phyloP scores from a whole-genome alignment of 2,329 filamentous ascomycete genomes.

The Aureobasidium sp. region DNA sequence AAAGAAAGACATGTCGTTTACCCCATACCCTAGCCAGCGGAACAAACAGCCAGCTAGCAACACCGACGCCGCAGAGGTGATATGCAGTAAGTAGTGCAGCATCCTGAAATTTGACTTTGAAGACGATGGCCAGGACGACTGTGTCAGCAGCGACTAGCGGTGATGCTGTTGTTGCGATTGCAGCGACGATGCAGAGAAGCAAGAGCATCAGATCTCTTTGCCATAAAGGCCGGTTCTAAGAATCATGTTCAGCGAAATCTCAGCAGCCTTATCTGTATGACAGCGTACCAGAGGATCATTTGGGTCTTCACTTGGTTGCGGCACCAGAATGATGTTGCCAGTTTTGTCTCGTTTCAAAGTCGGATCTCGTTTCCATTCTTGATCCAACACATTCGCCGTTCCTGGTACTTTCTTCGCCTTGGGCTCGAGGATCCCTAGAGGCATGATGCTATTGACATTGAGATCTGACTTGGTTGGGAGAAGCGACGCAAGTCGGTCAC shows the following conservation, averaged over 20 bases:
- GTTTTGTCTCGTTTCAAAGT: constrained; percentile 3
- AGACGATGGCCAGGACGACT: constrained; percentile 62
- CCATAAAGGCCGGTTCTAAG: constrained; percentile 76
- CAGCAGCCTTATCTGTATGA: too few species aligned
- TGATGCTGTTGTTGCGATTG: constrained; percentile 76
- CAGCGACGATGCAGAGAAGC: constrained; percentile 68
- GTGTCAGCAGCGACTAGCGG: constrained; percentile 86
- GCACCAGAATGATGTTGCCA: constrained; percentile 57
- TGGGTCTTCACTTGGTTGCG: constrained; percentile 83
- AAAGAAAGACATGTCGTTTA: constrained; percentile 77
- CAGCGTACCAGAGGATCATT: constrained; percentile 62
- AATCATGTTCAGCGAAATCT: too few species aligned
- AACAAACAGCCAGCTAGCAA: constrained; percentile 77
- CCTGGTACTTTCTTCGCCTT: constrained; percentile 64
- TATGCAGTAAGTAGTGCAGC: constrained; percentile 80
- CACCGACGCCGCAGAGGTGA: constrained; percentile 75
- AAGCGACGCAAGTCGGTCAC: too few species aligned
- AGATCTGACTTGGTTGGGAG: background rate
- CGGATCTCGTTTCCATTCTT: constrained; percentile 18
- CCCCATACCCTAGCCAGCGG: constrained; percentile 85
- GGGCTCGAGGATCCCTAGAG: constrained; percentile 66
- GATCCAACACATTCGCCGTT: constrained; percentile 24
- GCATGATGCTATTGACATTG: constrained; percentile 38
- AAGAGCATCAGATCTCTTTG: constrained; percentile 71
- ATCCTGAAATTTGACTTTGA: constrained; percentile 57